Evolutionary conservation across 176 grass and related monocot species (phyloP).

Genomic region (Chloris gayana): DNA sequence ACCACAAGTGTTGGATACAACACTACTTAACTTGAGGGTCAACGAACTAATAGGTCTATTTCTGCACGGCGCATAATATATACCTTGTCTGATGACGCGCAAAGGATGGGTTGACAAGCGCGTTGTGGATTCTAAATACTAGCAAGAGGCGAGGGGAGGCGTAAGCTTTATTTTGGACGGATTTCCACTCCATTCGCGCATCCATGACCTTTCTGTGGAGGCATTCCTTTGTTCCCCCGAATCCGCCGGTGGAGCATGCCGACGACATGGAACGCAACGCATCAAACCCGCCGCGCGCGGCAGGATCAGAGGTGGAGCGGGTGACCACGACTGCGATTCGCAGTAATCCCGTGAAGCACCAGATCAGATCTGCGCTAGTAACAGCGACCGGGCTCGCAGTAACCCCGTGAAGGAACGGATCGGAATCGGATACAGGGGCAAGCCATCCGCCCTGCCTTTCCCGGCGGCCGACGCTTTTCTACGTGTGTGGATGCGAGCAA

Average conservation of each 20-base stretch:
- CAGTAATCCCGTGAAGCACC: conserved; percentile 17
- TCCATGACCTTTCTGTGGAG: conserved; percentile 21
- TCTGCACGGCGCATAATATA: neutral
- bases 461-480: neutral
- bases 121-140: conserved; percentile 21
- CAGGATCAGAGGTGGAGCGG: neutral
- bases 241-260: conserved; percentile 13
- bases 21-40: neutral
- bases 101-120: conserved; percentile 28
- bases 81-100: neutral
- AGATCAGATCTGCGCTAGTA: neutral
- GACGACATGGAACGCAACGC: neutral
- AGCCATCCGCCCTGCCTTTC: neutral
- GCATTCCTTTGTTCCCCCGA: conserved; percentile 14
- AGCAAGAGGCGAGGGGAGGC: neutral
- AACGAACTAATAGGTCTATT: conserved; percentile 5
- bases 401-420: conserved; percentile 22
- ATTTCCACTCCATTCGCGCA: conserved; percentile 20
- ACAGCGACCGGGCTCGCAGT: neutral
- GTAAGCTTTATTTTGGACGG: neutral
- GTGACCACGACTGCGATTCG: neutral
- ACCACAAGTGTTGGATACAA: neutral
- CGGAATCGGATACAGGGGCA: neutral
- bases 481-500: neutral
- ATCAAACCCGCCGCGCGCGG: neutral